Evolutionary conservation across 805 yeast genomes (phyloP), one percentile per base, ranked within the genome.

Genomic region (Candida ficus): DNA sequence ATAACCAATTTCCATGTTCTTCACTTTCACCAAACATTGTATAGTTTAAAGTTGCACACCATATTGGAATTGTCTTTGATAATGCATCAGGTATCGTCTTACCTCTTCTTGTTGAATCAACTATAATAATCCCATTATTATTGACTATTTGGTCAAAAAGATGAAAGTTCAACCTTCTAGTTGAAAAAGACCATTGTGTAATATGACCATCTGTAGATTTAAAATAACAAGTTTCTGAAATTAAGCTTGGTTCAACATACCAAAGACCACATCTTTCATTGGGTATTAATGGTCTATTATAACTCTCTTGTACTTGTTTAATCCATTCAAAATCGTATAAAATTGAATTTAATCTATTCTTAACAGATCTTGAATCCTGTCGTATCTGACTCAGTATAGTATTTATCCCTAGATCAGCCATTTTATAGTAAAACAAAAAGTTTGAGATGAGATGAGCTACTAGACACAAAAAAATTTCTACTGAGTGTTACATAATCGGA

Each of bases 131-230:
- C 0, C 89, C 89, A 10, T 62, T 54, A 27, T 63, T 31, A 3
- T 57, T 41, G 0, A 51, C 51, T 5, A 86, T 53, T 0, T 74
- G 35, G 0, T 76, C 75, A 3, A 88, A 53, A 3, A 89, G 56
- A 54, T 88, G 95, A 43, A 85, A 64, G 58, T 89, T 89, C 29
- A 88, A 62, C 33, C 97, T 62, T 37, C 95, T 67, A 14, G 76
- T 60, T 26, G 87, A 80, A 52, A 89, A 88, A 25, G 72, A 70
- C 96, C 96, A 89, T 48, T 85, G 80, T 40, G 74, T 73, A 0
- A 77, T 78, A 53, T 89, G 97, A 0, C 97, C 97, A 62, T 89
- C 96, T 0, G 96, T 89, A 20, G 95, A 83, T 54, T 89, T 89
- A 64, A 89, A 89, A 54, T 89, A 88, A 80, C 75, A 29, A 10